Evolutionary conservation across 164 flowering plant genomes (phyloP).

Genomic region (Stephania japonica): DNA sequence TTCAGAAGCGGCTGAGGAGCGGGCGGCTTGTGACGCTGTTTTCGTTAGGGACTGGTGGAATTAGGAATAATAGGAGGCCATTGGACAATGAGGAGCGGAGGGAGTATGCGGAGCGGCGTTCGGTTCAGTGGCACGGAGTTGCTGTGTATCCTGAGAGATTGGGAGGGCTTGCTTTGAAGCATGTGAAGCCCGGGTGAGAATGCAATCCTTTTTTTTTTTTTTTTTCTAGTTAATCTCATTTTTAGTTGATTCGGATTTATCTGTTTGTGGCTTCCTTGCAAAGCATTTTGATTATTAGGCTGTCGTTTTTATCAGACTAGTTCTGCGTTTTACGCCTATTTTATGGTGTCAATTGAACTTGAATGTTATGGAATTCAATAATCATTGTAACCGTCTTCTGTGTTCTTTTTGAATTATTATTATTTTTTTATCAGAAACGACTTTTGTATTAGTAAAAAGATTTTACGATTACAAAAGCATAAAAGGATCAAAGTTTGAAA

Average conservation of each 20-base stretch:
- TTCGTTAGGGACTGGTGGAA: slow-evolving; percentile 88
- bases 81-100: slow-evolving; percentile 69
- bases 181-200: slow-evolving; percentile 68
- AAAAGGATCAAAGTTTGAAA: no score
- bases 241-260: neutral
- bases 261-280: neutral
- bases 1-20: slow-evolving; percentile 72
- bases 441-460: no score
- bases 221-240: neutral
- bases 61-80: slow-evolving; percentile 76
- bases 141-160: slow-evolving; percentile 57
- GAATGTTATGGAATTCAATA: no score
- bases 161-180: slow-evolving; percentile 52
- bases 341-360: no score
- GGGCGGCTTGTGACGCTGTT: slow-evolving; percentile 59
- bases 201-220: neutral
- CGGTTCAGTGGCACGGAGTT: slow-evolving; percentile 96
- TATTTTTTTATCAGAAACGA: no score
- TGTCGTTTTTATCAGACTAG: no score
- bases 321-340: no score
- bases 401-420: no score
- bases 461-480: no score
- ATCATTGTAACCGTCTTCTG: no score
- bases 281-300: neutral
- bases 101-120: slow-evolving; percentile 69